These are phyloP conservation scores for Suillus tomentosus DNA, from an alignment of 768 basidiomycete species.

Conservation along the genomic window DNA sequence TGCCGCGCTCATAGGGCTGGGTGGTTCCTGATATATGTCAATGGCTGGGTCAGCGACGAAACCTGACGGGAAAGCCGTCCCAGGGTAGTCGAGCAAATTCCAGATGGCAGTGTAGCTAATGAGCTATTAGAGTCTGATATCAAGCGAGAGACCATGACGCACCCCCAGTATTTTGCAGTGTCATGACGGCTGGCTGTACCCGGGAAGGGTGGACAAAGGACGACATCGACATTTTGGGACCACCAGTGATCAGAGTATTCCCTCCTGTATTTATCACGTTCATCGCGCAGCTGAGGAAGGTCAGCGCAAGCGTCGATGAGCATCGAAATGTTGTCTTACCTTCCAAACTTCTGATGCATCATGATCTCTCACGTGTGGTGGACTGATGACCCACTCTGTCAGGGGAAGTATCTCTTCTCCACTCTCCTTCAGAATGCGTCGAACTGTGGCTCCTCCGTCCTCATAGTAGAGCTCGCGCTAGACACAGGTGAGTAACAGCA, in stretches of 20 bases:
- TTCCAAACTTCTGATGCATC: constrained; percentile 31
- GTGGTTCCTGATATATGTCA: constrained; percentile 21
- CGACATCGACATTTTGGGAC: constrained; percentile 37
- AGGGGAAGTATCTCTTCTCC: constrained; percentile 41
- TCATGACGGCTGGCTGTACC: constrained; percentile 39
- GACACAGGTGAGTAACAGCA: background rate
- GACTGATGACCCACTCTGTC: constrained; percentile 38
- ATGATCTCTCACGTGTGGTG: constrained; percentile 28
- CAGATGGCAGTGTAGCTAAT: constrained; percentile 43
- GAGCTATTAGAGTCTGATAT: constrained; percentile 14
- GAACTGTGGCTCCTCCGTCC: constrained; percentile 38
- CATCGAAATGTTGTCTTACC: constrained; percentile 37
- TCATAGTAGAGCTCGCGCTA: constrained; percentile 41
- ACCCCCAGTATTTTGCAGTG: constrained; percentile 39
- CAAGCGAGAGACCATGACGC: constrained; percentile 9
- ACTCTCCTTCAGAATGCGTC: constrained; percentile 23
- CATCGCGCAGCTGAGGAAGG: constrained; percentile 23
- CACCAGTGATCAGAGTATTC: constrained; percentile 37
- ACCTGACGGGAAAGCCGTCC: constrained; percentile 41
- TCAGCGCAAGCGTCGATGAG: constrained; percentile 14
- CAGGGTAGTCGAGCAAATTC: constrained; percentile 46
- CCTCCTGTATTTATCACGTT: constrained; percentile 35
- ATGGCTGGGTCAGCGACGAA: constrained; percentile 11
- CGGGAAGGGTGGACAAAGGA: constrained; percentile 38
- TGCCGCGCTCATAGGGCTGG: constrained; percentile 20